A percentile compares a stretch with the other conserved stretches of the same genome.
These are phyloP conservation scores for Monilinia vaccinii-corymbosi DNA, from an alignment of 2,329 filamentous ascomycete species.

Conservation along the genomic window DNA sequence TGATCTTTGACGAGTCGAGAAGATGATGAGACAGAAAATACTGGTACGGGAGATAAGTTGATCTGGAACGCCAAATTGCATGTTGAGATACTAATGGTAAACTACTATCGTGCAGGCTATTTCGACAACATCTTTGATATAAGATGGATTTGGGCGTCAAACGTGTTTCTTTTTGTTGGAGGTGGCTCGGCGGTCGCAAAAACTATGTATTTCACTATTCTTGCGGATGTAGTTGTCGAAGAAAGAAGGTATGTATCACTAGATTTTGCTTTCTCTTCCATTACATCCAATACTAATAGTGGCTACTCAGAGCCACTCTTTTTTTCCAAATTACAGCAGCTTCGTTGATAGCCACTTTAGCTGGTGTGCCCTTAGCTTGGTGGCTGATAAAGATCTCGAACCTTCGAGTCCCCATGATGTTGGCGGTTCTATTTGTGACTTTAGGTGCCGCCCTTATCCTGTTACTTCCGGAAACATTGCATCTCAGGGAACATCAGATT, in stretches of 20 bases:
- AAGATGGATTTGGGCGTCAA: constrained; percentile 26
- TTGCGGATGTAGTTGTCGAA: constrained; percentile 30
- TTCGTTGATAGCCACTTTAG: constrained; percentile 27
- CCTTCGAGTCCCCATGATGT: constrained; percentile 11
- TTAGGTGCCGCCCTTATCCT: constrained; percentile 11
- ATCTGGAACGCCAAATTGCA: too few relatives aligned
- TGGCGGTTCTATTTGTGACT: constrained; percentile 8
- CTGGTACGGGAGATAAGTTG: too few relatives aligned
- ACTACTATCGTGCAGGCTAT: neutral
- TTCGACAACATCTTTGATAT: constrained; percentile 15
- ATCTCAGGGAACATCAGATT: neutral
- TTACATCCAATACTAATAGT: neutral
- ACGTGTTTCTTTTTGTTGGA: constrained; percentile 26
- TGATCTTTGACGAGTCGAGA: neutral
- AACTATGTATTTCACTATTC: constrained; percentile 28
- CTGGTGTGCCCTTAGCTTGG: constrained; percentile 30
- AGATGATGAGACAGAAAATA: too few relatives aligned
- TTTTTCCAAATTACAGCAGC: constrained; percentile 23
- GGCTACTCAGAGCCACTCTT: constrained; percentile 27
- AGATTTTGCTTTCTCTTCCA: neutral
- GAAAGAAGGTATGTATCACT: constrained; percentile 20
- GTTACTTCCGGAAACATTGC: constrained; percentile 20
- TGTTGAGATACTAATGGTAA: neutral
- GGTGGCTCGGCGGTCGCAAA: constrained; percentile 29
- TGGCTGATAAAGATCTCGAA: constrained; percentile 26